Base-by-base conservation (phyloP, 2,329 filamentous ascomycete species). In the Amauroascus niger region DNA sequence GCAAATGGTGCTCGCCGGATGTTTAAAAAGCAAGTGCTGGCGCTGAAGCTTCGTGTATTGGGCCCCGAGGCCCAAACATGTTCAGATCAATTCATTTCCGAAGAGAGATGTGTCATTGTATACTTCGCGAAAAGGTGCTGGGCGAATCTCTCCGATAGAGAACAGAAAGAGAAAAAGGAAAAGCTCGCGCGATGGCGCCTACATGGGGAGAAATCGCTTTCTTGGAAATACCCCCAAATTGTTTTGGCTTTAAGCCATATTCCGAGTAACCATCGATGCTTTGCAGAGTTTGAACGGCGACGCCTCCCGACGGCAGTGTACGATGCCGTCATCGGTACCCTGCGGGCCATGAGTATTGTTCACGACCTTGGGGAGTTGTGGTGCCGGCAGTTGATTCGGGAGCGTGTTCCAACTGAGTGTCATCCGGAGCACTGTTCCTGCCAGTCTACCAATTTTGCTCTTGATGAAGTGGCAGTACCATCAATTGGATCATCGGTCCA, bases 161-260 rank as follows among this genome's bases (percentile, higher is more conserved):
- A 16, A n/a, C 24, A 18, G 44, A 47, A 47, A 47, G 26, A 33
- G 26, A 30, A 16, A 22, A 2, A 13, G 18, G 44, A 47, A 33
- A 47, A 33, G 26, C 44, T 47, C 26, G 26, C 26, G 44, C 44
- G 44, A 32, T 47, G 26, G 24, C 44, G 44, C 44, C 6, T 5
- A 5, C n/a, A 47, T 47, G 44, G 44, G 16, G 26, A 47, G 44
- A 47, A 47, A 47, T 47, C 24, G 44, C 44, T 47, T 47, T n/a
- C 44, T 8, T 13, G 32, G 9, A 47, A n/a, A 32, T 24, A 47
- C 2, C 44, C 44, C 16, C 24, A 24, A 13, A 47, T 32, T 47
- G 26, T 33, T 18, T 26, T 47, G 16, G 24, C 44, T 32, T 28
- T 45, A 20, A n/a, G 26, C 22, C 44, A 47, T 47, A 33, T 47